Evolutionary conservation across 352 stramenopile genomes (phyloP).

Genomic region (Phytopythium montanum): DNA sequence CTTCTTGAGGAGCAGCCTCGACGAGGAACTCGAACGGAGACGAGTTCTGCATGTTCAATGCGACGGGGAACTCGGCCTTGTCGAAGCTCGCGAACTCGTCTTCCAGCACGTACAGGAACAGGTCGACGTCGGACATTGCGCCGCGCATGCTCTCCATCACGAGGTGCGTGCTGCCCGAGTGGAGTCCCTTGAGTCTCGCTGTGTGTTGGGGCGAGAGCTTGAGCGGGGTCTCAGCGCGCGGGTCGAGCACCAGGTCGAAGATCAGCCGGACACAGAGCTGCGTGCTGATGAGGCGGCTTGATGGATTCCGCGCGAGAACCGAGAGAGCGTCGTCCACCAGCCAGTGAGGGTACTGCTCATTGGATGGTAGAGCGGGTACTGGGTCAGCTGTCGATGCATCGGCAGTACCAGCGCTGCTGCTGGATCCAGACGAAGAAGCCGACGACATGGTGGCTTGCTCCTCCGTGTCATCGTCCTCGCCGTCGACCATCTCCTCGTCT

Average conservation of each 20-base stretch:
- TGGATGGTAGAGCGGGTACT: background rate
- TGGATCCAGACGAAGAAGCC: slow-evolving; percentile 13
- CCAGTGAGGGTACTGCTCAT: slow-evolving; percentile 41
- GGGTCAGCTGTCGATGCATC: background rate
- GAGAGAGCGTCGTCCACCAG: slow-evolving; percentile 43
- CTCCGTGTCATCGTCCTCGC: slow-evolving; percentile 11
- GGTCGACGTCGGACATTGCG: slow-evolving; percentile 68
- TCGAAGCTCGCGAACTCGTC: slow-evolving; percentile 59
- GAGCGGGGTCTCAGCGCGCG: slow-evolving; percentile 12
- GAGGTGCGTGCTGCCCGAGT: slow-evolving; percentile 62
- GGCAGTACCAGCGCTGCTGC: background rate
- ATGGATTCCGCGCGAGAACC: slow-evolving; percentile 42
- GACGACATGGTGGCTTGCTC: slow-evolving; percentile 14
- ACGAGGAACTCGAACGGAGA: slow-evolving; percentile 70
- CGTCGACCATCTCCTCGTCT: slow-evolving; percentile 11
- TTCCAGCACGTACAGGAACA: slow-evolving; percentile 81
- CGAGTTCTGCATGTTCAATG: slow-evolving; percentile 53
- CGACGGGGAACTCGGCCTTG: slow-evolving; percentile 37
- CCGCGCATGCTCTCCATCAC: slow-evolving; percentile 86
- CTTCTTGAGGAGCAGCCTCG: slow-evolving; percentile 20
- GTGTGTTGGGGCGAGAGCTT: slow-evolving; percentile 19
- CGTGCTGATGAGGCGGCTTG: slow-evolving; percentile 48
- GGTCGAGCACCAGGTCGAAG: slow-evolving; percentile 53
- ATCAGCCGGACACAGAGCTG: slow-evolving; percentile 51
- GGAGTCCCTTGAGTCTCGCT: slow-evolving; percentile 40